Conservation (phyloP, 179 eudicot genomes). For the Spergularia azorica region DNA sequence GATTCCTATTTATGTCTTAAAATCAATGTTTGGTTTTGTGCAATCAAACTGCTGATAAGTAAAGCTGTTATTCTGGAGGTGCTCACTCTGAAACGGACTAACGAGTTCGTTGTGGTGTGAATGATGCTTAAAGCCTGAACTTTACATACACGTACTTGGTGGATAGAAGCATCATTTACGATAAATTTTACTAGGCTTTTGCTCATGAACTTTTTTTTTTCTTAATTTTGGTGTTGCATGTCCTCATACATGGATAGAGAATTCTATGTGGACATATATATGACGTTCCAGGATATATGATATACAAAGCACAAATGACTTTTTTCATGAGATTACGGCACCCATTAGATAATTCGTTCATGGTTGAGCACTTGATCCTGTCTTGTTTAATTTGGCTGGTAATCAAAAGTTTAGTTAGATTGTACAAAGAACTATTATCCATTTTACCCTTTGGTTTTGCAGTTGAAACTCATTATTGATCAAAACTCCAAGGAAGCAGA, state of each 20-base stretch:
- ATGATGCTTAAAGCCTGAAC: too few relatives aligned
- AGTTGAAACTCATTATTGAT: constrained; percentile 58
- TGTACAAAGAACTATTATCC: background rate
- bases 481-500: constrained; percentile 52
- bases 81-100: background rate
- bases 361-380: too few relatives aligned
- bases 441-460: constrained; percentile 23
- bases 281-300: background rate
- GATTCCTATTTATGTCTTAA: background rate
- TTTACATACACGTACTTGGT: background rate
- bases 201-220: background rate
- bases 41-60: background rate
- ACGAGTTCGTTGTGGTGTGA: background rate
- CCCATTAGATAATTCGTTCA: too few relatives aligned
- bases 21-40: background rate
- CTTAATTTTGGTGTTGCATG: background rate
- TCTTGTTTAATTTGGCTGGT: too few relatives aligned
- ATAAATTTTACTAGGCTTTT: background rate
- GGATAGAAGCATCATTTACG: background rate
- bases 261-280: background rate
- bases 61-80: background rate
- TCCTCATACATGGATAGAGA: too few relatives aligned
- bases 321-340: too few relatives aligned
- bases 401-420: background rate
- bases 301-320: too few relatives aligned